Conservation (phyloP, 2,329 filamentous ascomycete species). For the Aspergillus proliferans region DNA sequence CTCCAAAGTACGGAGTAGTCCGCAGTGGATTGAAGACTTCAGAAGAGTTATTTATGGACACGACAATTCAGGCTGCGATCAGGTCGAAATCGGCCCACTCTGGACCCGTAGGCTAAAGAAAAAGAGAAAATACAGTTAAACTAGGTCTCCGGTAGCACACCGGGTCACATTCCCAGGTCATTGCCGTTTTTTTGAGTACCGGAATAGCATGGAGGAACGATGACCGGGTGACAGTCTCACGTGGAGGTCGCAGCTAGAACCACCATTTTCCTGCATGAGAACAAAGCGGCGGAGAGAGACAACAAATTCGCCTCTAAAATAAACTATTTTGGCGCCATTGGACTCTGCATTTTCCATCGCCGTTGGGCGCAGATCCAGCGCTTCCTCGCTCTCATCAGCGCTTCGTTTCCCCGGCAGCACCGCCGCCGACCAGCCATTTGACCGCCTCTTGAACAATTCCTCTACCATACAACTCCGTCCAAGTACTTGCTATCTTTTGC, state of each 20-base stretch:
- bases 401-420: conserved; percentile 11
- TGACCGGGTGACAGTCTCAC: neutral
- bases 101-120: neutral
- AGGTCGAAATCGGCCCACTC: neutral
- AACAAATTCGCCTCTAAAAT: too few species aligned
- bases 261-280: neutral
- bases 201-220: neutral
- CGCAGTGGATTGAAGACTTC: too few species aligned
- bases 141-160: too few species aligned
- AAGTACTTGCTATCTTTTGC: neutral
- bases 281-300: too few species aligned
- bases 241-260: neutral
- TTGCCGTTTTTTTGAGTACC: neutral
- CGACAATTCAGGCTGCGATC: neutral
- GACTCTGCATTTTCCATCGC: neutral
- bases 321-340: too few species aligned
- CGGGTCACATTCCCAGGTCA: too few species aligned
- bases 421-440: neutral
- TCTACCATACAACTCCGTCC: too few species aligned
- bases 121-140: neutral
- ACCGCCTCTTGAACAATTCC: neutral
- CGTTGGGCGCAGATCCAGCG: neutral
- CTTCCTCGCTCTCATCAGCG: neutral
- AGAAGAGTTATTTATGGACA: neutral
- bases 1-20: too few species aligned